Conservation (phyloP, 345 rosid genomes). For the Corymbia maculata region DNA sequence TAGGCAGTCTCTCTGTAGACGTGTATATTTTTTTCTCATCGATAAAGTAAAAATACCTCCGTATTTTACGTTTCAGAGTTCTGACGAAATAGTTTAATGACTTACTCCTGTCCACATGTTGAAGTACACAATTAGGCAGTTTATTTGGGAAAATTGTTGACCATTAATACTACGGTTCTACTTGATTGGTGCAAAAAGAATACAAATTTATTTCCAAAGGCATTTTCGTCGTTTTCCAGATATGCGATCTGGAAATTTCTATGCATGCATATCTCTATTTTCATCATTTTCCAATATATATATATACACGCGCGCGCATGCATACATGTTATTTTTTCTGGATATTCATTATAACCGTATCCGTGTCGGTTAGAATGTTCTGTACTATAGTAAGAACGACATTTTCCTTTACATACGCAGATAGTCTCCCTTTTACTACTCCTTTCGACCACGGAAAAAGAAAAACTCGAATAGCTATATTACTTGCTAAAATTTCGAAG, state of each 20-base stretch:
- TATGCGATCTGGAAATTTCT: not conserved
- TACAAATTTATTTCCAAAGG: not conserved
- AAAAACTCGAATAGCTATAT: too few species aligned
- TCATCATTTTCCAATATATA: not conserved
- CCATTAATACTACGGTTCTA: not conserved
- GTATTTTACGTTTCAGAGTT: too few species aligned
- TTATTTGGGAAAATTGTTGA: not conserved
- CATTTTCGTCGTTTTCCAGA: too few species aligned
- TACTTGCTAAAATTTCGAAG: too few species aligned
- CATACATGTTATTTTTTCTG: not conserved
- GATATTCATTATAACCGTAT: not conserved
- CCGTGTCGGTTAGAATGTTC: not conserved
- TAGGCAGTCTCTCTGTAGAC: not conserved
- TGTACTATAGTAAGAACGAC: not conserved
- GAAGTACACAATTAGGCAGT: not conserved
- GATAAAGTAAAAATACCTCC: too few species aligned
- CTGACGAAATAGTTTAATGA: too few species aligned
- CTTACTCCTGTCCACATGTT: not conserved
- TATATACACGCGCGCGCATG: not conserved
- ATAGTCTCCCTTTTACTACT: too few species aligned
- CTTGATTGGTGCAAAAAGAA: not conserved
- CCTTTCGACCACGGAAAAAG: too few species aligned
- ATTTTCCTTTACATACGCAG: too few species aligned
- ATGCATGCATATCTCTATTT: too few species aligned
- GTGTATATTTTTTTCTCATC: too few species aligned